These are phyloP conservation scores for Nissolia schottii DNA, from an alignment of 306 rosid genomes.

Conservation along the genomic window DNA sequence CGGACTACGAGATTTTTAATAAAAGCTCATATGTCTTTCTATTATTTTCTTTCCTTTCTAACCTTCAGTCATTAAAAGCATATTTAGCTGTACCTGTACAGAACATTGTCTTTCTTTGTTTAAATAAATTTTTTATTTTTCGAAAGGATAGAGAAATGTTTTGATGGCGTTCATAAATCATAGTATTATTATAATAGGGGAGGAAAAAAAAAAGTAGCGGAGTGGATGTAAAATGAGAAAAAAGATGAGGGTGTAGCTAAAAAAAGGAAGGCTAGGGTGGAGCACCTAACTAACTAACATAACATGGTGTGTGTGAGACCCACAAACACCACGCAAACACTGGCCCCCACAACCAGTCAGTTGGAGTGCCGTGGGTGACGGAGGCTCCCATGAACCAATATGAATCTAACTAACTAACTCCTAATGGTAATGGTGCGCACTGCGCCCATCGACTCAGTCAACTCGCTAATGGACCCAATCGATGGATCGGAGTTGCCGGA, in stretches of 20 bases:
- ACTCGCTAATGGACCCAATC: conserved; percentile 7
- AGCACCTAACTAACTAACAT: too few species aligned
- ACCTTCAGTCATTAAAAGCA: background rate
- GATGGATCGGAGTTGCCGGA: conserved; percentile 36
- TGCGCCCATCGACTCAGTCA: background rate
- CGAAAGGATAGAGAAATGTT: too few species aligned
- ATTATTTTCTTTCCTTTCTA: background rate
- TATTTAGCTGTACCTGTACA: background rate
- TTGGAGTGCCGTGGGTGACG: background rate
- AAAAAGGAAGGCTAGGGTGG: too few species aligned
- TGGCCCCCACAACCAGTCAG: background rate
- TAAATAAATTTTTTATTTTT: too few species aligned
- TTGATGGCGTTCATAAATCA: background rate
- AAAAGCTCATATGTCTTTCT: background rate
- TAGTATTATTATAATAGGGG: background rate
- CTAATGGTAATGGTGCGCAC: background rate
- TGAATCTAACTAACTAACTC: background rate
- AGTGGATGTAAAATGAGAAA: background rate
- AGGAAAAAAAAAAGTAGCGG: background rate
- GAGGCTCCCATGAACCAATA: background rate
- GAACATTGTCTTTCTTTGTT: background rate
- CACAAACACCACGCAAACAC: too few species aligned
- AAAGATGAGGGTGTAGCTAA: too few species aligned
- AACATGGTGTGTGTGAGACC: too few species aligned
- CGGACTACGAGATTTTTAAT: background rate